Evolutionary conservation across 257 asterid species (phyloP).

Genomic region (Solanum medicagineum): DNA sequence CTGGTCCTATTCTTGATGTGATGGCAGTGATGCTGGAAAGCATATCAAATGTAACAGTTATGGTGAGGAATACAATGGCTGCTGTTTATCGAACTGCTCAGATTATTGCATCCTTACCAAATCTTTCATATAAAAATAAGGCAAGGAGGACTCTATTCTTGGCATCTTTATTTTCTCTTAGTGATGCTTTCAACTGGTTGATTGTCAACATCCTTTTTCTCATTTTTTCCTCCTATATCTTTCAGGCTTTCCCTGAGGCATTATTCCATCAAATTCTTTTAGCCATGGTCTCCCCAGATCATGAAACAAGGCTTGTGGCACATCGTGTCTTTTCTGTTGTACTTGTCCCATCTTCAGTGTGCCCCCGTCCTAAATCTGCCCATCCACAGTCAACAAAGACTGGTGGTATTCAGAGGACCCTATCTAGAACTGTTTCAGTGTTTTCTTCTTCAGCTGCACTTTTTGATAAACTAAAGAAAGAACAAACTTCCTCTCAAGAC

Average conservation of each 20-base stretch:
- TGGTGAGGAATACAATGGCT: slow-evolving; percentile 60
- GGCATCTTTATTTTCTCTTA: slow-evolving; percentile 2
- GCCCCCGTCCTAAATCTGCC: slow-evolving; percentile 31
- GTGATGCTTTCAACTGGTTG: neutral
- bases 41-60: slow-evolving; percentile 46
- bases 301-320: slow-evolving; percentile 62
- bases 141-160: slow-evolving; percentile 19
- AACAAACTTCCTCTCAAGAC: slow-evolving; percentile 14
- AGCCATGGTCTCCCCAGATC: slow-evolving; percentile 63
- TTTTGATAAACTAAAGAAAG: slow-evolving; percentile 41
- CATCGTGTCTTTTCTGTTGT: slow-evolving; percentile 67
- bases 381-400: slow-evolving; percentile 11
- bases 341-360: slow-evolving; percentile 65
- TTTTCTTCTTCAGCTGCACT: slow-evolving; percentile 66
- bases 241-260: slow-evolving; percentile 75
- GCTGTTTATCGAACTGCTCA: slow-evolving; percentile 57
- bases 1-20: slow-evolving; percentile 67
- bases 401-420: slow-evolving; percentile 43
- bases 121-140: slow-evolving; percentile 44
- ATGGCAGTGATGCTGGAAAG: slow-evolving; percentile 82
- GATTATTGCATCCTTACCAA: slow-evolving; percentile 55
- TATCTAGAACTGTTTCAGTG: slow-evolving; percentile 56
- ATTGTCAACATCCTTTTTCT: neutral
- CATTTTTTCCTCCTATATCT: neutral
- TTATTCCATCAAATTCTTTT: slow-evolving; percentile 59